A percentile compares a stretch with the other conserved stretches of the same genome.
These are phyloP conservation scores for Salix caprea DNA, from an alignment of 345 rosid species.

Conservation along the genomic window DNA sequence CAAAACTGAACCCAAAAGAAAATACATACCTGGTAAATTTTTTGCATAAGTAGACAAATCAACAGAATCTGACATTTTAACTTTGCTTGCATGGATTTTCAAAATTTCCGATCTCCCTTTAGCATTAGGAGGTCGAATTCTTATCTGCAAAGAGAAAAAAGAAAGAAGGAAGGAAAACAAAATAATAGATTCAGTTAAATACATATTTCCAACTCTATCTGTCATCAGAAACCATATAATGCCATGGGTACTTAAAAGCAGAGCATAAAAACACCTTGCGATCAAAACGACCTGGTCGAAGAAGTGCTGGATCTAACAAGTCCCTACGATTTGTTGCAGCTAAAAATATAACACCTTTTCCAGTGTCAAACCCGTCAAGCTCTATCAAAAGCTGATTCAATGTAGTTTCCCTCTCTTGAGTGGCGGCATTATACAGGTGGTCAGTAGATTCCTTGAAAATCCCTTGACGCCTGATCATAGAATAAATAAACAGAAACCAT, in stretches of 20 bases:
- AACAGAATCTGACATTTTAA: conserved; percentile 89
- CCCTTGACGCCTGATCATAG: conserved; percentile 71
- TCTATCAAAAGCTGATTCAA: conserved; percentile 91
- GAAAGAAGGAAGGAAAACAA: not conserved
- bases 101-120: conserved; percentile 74
- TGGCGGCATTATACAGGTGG: conserved; percentile 86
- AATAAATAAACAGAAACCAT: conserved; percentile 11
- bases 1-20: conserved; percentile 12
- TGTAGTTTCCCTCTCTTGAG: conserved; percentile 95
- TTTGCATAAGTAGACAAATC: conserved; percentile 75
- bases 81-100: conserved; percentile 88
- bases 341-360: conserved; percentile 94
- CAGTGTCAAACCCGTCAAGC: conserved; percentile 98
- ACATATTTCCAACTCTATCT: not conserved
- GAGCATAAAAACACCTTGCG: conserved; percentile 64
- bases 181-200: not conserved
- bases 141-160: conserved; percentile 41
- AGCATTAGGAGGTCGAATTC: conserved; percentile 89
- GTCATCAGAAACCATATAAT: not conserved
- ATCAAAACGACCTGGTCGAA: conserved; percentile 95
- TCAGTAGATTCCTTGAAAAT: conserved; percentile 73
- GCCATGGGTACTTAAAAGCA: not conserved
- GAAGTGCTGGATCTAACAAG: conserved; percentile 89
- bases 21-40: conserved; percentile 73
- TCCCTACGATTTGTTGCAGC: conserved; percentile 95